Conservation (phyloP, 495 filamentous ascomycete genomes). For the Recurvomyces mirabilis region DNA sequence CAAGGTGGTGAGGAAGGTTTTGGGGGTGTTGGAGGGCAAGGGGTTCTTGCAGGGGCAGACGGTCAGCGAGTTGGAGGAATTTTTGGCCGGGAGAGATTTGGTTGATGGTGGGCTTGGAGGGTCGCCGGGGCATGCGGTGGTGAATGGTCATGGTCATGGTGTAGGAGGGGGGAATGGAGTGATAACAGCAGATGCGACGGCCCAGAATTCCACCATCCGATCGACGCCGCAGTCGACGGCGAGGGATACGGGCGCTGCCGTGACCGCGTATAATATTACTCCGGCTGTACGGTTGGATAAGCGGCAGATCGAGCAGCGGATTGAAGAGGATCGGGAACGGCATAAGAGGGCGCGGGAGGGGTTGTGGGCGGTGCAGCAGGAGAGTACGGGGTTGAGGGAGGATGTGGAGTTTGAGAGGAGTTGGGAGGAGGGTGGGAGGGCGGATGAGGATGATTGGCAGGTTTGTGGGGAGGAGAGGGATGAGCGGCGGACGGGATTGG, state of each 20-base stretch:
- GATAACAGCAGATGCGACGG: not conserved
- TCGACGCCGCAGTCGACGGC: conserved; percentile 13
- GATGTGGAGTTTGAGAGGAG: conserved; percentile 59
- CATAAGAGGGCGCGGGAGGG: conserved; percentile 83
- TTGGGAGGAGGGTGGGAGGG: conserved; percentile 70
- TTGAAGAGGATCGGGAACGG: conserved; percentile 91
- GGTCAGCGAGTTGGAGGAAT: conserved; percentile 66
- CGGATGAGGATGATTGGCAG: conserved; percentile 73
- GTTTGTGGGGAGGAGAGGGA: conserved; percentile 59
- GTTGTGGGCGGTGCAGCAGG: conserved; percentile 68
- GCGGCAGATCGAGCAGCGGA: conserved; percentile 81
- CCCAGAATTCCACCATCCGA: not conserved
- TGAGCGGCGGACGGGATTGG: conserved; percentile 37
- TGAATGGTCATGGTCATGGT: no score
- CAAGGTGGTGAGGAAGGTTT: conserved; percentile 69
- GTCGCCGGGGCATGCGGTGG: conserved; percentile 2
- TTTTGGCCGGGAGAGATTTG: conserved; percentile 59
- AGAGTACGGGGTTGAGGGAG: conserved; percentile 39
- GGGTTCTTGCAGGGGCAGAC: conserved; percentile 53
- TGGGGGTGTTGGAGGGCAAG: conserved; percentile 57
- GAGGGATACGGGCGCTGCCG: no score
- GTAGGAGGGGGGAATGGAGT: conserved; percentile 8
- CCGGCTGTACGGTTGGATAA: conserved; percentile 54
- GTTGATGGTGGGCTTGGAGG: conserved; percentile 3
- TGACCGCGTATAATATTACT: conserved; percentile 13